phyloP scores from a whole-genome alignment of 352 stramenopile species.

The Phytopythium chamaehyphon region DNA sequence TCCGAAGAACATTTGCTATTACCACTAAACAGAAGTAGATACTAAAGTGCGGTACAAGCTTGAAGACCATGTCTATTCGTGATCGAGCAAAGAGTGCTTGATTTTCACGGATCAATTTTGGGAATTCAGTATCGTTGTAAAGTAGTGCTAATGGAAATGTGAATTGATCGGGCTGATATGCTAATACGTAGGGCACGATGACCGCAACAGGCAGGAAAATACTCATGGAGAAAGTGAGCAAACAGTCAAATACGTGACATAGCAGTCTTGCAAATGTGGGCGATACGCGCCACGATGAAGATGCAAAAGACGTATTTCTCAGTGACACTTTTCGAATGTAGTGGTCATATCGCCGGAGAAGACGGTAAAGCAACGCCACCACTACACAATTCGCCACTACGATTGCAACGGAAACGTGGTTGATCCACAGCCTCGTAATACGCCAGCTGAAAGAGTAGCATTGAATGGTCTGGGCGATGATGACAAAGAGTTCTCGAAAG shows the following conservation, averaged over 20 bases:
- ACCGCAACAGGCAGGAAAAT: slow-evolving; percentile 13
- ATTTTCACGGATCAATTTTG: slow-evolving; percentile 42
- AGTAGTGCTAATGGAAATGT: slow-evolving; percentile 31
- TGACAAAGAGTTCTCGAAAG: slow-evolving; percentile 10
- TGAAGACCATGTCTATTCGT: slow-evolving; percentile 22
- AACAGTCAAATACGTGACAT: slow-evolving; percentile 12
- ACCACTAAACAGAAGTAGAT: slow-evolving; percentile 19
- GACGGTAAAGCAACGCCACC: slow-evolving; percentile 16
- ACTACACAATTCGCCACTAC: slow-evolving; percentile 37
- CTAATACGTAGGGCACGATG: slow-evolving; percentile 18
- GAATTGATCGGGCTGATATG: slow-evolving; percentile 20
- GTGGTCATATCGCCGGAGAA: slow-evolving; percentile 5
- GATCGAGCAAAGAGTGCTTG: slow-evolving; percentile 30
- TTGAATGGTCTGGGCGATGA: slow-evolving; percentile 27
- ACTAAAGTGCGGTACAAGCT: slow-evolving; percentile 30
- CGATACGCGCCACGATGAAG: no score
- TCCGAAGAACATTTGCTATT: slow-evolving; percentile 1
- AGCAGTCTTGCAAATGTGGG: slow-evolving; percentile 11
- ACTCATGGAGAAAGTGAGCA: slow-evolving; percentile 4
- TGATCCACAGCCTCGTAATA: slow-evolving; percentile 41
- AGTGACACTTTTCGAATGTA: background rate
- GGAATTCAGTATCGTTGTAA: slow-evolving; percentile 41
- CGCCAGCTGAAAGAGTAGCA: slow-evolving; percentile 34
- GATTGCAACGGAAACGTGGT: slow-evolving; percentile 30
- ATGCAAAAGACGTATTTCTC: background rate